A percentile compares a stretch with the other conserved stretches of the same genome.
phyloP scores from a whole-genome alignment of 345 rosid genomes.

The Anacardium occidentale region DNA sequence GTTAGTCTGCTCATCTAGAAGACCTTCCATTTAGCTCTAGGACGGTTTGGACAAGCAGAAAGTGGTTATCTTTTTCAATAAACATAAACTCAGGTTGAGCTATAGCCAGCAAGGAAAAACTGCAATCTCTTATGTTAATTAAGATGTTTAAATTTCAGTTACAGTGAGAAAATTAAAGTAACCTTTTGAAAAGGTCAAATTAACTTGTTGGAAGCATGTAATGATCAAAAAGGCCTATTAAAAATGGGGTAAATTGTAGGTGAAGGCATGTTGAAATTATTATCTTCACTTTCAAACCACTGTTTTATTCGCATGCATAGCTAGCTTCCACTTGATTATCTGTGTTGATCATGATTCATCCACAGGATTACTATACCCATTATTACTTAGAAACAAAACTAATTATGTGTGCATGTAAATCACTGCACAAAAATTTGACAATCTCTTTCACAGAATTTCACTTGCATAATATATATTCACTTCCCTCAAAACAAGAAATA shows the following conservation, averaged over 20 bases:
- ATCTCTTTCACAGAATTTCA: background rate
- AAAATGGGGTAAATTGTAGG: conserved; percentile 18
- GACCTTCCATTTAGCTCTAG: background rate
- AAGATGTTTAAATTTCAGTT: conserved; percentile 8
- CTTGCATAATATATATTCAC: background rate
- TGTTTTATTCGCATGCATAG: conserved; percentile 36
- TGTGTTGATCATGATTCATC: conserved; percentile 21
- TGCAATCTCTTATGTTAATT: background rate
- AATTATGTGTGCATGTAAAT: background rate
- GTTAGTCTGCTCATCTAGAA: conserved; percentile 4
- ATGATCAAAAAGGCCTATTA: conserved; percentile 19
- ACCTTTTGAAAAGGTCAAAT: conserved; percentile 19
- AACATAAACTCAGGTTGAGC: background rate
- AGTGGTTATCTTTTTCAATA: background rate
- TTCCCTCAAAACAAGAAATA: background rate
- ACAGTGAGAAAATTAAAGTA: background rate
- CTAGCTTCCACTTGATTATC: conserved; percentile 23
- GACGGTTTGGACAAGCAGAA: conserved; percentile 22
- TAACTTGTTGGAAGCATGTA: conserved; percentile 28
- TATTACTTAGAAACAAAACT: conserved; percentile 1
- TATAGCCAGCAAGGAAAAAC: background rate
- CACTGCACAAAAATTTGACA: background rate
- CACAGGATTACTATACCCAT: conserved; percentile 1
- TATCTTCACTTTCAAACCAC: conserved; percentile 17
- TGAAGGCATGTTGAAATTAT: conserved; percentile 22